Evolutionary conservation across 169 alveolate genomes (phyloP).

Genomic region (Ichthyophthirius multifiliis): DNA sequence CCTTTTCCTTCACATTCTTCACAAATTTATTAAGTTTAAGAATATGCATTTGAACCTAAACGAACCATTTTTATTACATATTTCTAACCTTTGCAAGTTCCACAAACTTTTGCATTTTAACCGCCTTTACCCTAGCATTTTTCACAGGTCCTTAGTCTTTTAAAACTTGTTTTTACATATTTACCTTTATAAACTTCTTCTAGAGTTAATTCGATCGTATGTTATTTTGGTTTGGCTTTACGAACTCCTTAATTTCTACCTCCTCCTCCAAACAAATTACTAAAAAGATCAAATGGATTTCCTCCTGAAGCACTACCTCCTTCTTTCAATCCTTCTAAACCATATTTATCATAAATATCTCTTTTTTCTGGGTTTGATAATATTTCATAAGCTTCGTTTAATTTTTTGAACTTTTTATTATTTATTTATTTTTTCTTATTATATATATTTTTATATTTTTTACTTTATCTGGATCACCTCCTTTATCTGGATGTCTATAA

Average conservation of each 20-base stretch:
- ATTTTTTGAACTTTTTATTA: conserved; percentile 87
- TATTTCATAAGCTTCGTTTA: conserved; percentile 96
- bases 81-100: conserved; percentile 95
- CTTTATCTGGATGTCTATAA: conserved; percentile 56
- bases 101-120: conserved; percentile 90
- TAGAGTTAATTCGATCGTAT: conserved; percentile 89
- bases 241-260: conserved; percentile 74
- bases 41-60: conserved; percentile 90
- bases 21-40: conserved; percentile 91
- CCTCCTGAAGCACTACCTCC: conserved; percentile 88
- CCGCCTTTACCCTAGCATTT: conserved; percentile 98
- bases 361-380: conserved; percentile 96
- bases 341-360: conserved; percentile 95
- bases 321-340: conserved; percentile 96
- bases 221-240: conserved; percentile 58
- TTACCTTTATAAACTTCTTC: conserved; percentile 97
- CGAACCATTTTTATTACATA: conserved; percentile 85
- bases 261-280: conserved; percentile 92
- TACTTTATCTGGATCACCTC: conserved; percentile 94
- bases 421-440: neutral
- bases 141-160: conserved; percentile 92
- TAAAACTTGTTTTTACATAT: conserved; percentile 90
- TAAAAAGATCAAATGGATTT: conserved; percentile 88
- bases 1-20: conserved; percentile 91
- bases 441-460: neutral